Percentiles rank a stretch among this genome's conserved stretches.
phyloP scores from a whole-genome alignment of 495 filamentous ascomycete genomes.

The Aspergillus incahuasiensis region DNA sequence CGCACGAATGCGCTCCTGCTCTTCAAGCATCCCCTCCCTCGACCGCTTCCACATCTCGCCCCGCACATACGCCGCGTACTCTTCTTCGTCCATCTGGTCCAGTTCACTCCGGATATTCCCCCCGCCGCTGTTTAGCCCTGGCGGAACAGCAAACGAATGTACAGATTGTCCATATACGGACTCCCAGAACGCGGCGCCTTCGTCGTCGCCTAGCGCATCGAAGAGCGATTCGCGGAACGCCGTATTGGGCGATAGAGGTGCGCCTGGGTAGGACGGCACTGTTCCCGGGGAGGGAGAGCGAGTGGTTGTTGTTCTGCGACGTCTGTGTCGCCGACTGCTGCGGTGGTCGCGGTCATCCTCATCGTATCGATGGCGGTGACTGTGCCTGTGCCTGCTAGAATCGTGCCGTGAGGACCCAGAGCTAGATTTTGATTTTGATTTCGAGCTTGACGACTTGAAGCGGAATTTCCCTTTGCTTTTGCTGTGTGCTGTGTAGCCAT shows the following conservation, averaged over 20 bases:
- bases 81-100: constrained; percentile 85
- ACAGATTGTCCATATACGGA: constrained; percentile 92
- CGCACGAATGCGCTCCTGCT: constrained; percentile 55
- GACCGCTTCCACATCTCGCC: constrained; percentile 91
- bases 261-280: constrained; percentile 4
- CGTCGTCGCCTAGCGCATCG: constrained; percentile 97
- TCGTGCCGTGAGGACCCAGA: constrained; percentile 13
- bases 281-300: constrained; percentile 9
- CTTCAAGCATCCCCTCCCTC: constrained; percentile 57
- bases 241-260: constrained; percentile 48
- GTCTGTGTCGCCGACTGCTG: constrained; percentile 2
- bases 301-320: constrained; percentile 12
- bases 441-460: constrained; percentile 41
- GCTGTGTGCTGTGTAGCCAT: constrained; percentile 21
- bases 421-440: neutral
- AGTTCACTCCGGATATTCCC: constrained; percentile 48
- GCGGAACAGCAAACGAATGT: constrained; percentile 53
- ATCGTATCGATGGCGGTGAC: constrained; percentile 15
- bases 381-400: constrained; percentile 34
- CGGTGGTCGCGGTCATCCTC: neutral
- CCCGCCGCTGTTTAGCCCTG: constrained; percentile 20
- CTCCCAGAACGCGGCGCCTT: constrained; percentile 93
- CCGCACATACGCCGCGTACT: constrained; percentile 81
- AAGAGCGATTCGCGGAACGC: constrained; percentile 96
- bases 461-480: constrained; percentile 48